Base-by-base conservation (phyloP, 2,329 filamentous ascomycete genomes). In the Paraphaeosphaeria minitans region DNA sequence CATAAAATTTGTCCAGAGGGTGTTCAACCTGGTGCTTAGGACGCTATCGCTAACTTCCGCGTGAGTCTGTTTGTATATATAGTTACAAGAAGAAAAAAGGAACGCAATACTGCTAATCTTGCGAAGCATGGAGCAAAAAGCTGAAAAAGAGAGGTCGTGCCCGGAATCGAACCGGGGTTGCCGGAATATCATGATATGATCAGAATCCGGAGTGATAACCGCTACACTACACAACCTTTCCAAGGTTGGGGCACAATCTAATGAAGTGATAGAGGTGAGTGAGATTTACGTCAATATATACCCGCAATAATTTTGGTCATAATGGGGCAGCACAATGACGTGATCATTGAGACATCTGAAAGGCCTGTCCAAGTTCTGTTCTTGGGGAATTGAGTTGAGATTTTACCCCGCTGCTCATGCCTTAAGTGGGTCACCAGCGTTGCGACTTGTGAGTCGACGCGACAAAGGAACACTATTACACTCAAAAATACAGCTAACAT, bases 201-300 rank as follows among this genome's bases (percentile, higher is more conserved):
- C 50, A 53, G 50, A 53, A 53, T 53, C 50, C 50, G 50, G 50
- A 43, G 50, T 53, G 50, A 53, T 53, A 53, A 53, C 50, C 50
- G 39, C 50, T 53, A 53, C 50, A 53, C 50, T 53, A 53, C 50
- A 53, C 50, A 53, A 53, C 50, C 50, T 13, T 45, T 12, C 29
- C 12, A 14, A 27, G 49, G 39, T 41, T 41, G 35, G 22, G 48
- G 37, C 37, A 39, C 46, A 27, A 22, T 52, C 19, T 7, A 24
- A 16, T 42, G 37, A 39, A 22, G 42, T 29, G 49, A 41, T 42
- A 19, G 19, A 10, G 21, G 22, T 22, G 3, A 33, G 16, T 10
- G 2, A 24, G 39, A 24, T 50, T 24, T 7, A 13, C 2, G 14
- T 24, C 2, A 39, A 39, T 39, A 50, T 37, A 47, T 47, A 27